phyloP scores from a whole-genome alignment of 2,329 filamentous ascomycete species.

The Xylariaceae sp. region DNA sequence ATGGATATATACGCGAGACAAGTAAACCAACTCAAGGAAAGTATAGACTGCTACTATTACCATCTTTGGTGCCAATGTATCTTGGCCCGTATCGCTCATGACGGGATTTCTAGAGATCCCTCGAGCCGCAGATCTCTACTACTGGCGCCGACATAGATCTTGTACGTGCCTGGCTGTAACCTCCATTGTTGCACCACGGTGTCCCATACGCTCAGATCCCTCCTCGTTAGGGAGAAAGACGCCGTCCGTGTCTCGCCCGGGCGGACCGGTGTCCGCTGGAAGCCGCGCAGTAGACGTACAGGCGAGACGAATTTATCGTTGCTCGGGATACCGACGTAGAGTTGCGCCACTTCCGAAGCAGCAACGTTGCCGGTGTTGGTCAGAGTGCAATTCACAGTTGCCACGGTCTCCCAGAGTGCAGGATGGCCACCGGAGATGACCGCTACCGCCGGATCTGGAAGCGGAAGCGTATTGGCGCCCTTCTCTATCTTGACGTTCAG shows the following conservation, averaged over 20 bases:
- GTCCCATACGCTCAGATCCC: slow-evolving; percentile 74
- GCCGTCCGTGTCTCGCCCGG: slow-evolving; percentile 56
- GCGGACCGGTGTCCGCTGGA: slow-evolving; percentile 65
- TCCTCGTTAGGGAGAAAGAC: slow-evolving; percentile 60
- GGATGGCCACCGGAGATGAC: slow-evolving; percentile 62
- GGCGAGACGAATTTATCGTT: slow-evolving; percentile 57
- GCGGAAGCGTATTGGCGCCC: slow-evolving; percentile 36
- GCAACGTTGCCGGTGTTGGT: slow-evolving; percentile 51
- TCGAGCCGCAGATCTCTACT: too few relatives aligned
- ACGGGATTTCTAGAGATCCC: too few relatives aligned
- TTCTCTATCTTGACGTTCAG: slow-evolving; percentile 51
- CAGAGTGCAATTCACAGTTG: slow-evolving; percentile 50
- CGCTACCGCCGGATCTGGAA: slow-evolving; percentile 57
- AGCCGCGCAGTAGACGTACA: slow-evolving; percentile 66
- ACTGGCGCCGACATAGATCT: slow-evolving; percentile 19
- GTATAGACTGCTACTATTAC: too few relatives aligned
- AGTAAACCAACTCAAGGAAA: too few relatives aligned
- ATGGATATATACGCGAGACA: too few relatives aligned
- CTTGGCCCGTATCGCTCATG: too few relatives aligned
- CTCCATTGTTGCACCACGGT: slow-evolving; percentile 68
- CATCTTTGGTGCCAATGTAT: too few relatives aligned
- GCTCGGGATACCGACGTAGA: slow-evolving; percentile 45
- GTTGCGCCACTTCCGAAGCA: slow-evolving; percentile 46
- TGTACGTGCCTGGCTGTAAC: slow-evolving; percentile 45
- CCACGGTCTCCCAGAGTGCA: slow-evolving; percentile 58